Percentiles rank a stretch among this genome's conserved stretches.
Conservation (phyloP, 2,329 filamentous ascomycete species). For the Beauveria varroae region DNA sequence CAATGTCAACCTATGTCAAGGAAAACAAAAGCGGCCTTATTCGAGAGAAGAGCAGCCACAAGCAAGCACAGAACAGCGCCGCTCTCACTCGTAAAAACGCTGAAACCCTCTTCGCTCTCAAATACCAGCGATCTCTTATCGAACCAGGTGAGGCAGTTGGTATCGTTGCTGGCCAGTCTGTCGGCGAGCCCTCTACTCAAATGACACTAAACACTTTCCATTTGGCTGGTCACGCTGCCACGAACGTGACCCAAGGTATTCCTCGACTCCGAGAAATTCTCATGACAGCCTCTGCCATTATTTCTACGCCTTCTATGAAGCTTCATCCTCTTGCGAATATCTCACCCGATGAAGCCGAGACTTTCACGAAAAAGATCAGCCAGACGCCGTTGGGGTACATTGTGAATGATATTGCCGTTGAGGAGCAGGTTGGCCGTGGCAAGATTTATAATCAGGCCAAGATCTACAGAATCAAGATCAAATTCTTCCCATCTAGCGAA, state of each 20-base stretch:
- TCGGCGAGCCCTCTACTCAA: slow-evolving; percentile 95
- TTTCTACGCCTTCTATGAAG: slow-evolving; percentile 88
- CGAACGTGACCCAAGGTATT: slow-evolving; percentile 98
- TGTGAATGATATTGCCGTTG: slow-evolving; percentile 71
- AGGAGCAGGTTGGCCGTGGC: slow-evolving; percentile 70
- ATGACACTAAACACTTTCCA: slow-evolving; percentile 99
- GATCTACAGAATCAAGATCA: slow-evolving; percentile 72
- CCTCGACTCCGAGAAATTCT: slow-evolving; percentile 94
- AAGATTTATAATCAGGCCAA: slow-evolving; percentile 65
- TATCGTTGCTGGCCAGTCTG: slow-evolving; percentile 91
- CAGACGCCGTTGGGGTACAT: slow-evolving; percentile 77
- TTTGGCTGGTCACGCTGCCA: slow-evolving; percentile 94
- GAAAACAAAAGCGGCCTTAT: slow-evolving; percentile 60
- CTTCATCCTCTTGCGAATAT: slow-evolving; percentile 70
- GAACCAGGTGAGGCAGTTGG: slow-evolving; percentile 95
- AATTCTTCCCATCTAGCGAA: slow-evolving; percentile 77
- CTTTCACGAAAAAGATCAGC: slow-evolving; percentile 88
- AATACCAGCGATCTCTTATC: slow-evolving; percentile 85
- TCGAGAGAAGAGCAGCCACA: slow-evolving; percentile 33
- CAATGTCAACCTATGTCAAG: slow-evolving; percentile 70
- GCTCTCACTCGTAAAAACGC: slow-evolving; percentile 62
- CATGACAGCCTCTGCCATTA: slow-evolving; percentile 88
- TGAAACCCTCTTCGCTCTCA: slow-evolving; percentile 77
- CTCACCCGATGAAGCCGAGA: slow-evolving; percentile 58
- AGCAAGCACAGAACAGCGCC: slow-evolving; percentile 16